These are phyloP conservation scores for Oryza brachyantha DNA, from an alignment of 176 grass and related monocot genomes.

Conservation along the genomic window DNA sequence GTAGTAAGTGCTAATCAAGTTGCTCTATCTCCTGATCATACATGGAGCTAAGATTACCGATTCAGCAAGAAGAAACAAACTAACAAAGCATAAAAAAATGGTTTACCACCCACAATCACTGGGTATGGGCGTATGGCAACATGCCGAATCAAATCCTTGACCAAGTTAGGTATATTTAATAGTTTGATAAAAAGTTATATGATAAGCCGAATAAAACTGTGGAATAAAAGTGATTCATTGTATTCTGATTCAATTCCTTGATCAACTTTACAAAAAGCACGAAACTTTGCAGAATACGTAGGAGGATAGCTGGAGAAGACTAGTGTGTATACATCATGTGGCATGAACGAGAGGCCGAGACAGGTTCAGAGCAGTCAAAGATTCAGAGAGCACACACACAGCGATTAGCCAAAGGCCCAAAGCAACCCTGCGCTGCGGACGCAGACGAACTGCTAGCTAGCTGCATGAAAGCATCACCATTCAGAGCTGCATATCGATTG, in stretches of 20 bases:
- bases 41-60: not conserved
- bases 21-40: not conserved
- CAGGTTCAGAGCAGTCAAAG: conserved; percentile 42
- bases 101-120: not conserved
- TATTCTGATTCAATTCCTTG: conserved; percentile 22
- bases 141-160: conserved; percentile 15
- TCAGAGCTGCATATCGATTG: not conserved
- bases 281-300: conserved; percentile 13
- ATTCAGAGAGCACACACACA: conserved; percentile 30
- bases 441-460: conserved; percentile 16
- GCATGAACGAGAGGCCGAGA: conserved; percentile 46
- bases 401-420: conserved; percentile 1
- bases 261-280: conserved; percentile 8
- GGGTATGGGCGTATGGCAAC: not conserved
- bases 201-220: conserved; percentile 6
- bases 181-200: conserved; percentile 21
- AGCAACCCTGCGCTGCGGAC: not conserved
- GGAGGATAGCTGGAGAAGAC: conserved; percentile 15
- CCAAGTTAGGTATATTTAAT: not conserved
- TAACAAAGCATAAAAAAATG: not conserved
- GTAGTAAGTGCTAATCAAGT: not conserved
- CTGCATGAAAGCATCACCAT: conserved; percentile 38
- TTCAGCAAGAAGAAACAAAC: not conserved
- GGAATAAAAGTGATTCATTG: conserved; percentile 23
- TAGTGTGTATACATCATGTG: conserved; percentile 7